These are phyloP conservation scores for Saccharum officinarum DNA, from an alignment of 176 grass and related monocot species.

Conservation along the genomic window DNA sequence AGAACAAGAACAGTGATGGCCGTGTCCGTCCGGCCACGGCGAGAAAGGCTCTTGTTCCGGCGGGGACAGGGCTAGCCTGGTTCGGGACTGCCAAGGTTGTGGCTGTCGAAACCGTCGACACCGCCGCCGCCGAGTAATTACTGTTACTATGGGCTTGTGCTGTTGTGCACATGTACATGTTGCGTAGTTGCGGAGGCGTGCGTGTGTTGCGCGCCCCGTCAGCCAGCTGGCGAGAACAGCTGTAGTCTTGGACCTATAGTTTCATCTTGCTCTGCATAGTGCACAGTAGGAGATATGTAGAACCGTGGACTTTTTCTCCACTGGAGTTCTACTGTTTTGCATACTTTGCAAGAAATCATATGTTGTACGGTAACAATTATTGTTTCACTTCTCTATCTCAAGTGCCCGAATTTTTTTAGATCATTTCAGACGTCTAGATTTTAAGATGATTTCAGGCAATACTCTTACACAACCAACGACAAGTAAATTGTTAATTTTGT, in stretches of 20 bases:
- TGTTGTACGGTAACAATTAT: background rate
- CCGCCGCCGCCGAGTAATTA: background rate
- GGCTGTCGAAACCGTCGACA: slow-evolving; percentile 5
- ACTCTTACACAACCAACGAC: too few relatives aligned
- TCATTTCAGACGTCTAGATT: too few relatives aligned
- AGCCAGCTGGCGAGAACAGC: background rate
- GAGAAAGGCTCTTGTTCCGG: slow-evolving; percentile 24
- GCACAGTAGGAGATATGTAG: background rate
- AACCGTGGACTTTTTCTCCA: background rate
- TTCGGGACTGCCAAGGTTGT: slow-evolving; percentile 37
- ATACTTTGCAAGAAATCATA: background rate
- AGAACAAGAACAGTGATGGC: background rate
- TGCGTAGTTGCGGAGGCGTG: background rate
- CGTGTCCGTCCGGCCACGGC: background rate
- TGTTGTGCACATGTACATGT: background rate
- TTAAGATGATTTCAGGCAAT: too few relatives aligned
- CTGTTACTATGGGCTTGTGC: background rate
- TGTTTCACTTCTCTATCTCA: too few relatives aligned
- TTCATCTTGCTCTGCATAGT: background rate
- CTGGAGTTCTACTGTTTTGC: background rate
- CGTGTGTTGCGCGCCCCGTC: background rate
- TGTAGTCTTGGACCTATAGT: background rate
- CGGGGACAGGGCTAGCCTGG: slow-evolving; percentile 15
- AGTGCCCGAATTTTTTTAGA: too few relatives aligned
- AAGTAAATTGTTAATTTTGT: too few relatives aligned